Base-by-base conservation (phyloP, 495 filamentous ascomycete genomes). In the Lasiosphaeria ovina region DNA sequence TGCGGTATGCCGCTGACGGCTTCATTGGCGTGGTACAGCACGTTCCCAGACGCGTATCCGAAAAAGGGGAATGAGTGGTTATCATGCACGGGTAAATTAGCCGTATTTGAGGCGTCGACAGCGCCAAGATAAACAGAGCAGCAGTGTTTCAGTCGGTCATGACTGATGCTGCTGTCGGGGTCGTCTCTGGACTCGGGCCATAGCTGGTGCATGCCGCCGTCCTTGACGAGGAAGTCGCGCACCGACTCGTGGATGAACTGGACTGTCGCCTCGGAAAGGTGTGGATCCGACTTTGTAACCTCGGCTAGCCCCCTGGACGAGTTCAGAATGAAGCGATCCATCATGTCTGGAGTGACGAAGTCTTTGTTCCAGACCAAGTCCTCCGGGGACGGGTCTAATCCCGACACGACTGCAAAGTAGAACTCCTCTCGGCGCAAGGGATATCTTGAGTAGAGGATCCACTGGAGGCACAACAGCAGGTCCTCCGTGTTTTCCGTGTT, bases 171-270 rank as follows among this genome's bases (percentile, higher is more conserved):
- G 35, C 63, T n/a, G n/a, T n/a, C 16, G 3, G 65, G 66, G 40
- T 71, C 62, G 0, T 42, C 14, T 38, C 54, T 60, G 51, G 74
- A 33, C 1, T 72, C 67, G 12, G 68, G 67, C 71, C 66, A 76
- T 10, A 80, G 14, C n/a, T 69, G 56, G 12, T 61, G 38, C 2
- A 79, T 48, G 0, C 79, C 77, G 45, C 14, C 55, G 14, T 61
- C 59, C 48, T 45, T 57, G 45, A 61, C 31, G 17, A 48, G 67
- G 16, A 54, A 75, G 49, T 75, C 73, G 40, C 66, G 47, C 4
- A 74, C 72, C 0, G 74, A 76, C 49, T 76, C 72, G 54, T 77
- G 73, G 44, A 76, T 77, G 56, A 77, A 76, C 54, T 74, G 73
- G 12, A 73, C 70, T 3, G 48, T 70, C n/a, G n/a, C n/a, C n/a